phyloP scores from a whole-genome alignment of 805 yeast species.

The Wilhelminamyces savonicus region DNA sequence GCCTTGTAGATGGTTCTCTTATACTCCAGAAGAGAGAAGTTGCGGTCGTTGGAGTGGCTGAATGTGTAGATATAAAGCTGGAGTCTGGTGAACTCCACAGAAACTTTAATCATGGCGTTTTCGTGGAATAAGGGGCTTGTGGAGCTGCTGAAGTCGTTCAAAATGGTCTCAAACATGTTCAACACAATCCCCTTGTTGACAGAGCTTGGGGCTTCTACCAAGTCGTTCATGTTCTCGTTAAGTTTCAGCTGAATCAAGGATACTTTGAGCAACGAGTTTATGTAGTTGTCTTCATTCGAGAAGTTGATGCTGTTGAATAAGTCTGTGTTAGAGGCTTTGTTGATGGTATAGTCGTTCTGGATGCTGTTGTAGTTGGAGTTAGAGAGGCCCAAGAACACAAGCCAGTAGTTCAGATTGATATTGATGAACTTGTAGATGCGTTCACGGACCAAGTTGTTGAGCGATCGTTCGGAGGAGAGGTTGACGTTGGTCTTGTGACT shows the following conservation, averaged over 20 bases:
- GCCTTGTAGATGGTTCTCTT: conserved; percentile 20
- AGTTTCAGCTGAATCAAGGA: conserved; percentile 34
- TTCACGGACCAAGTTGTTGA: conserved; percentile 31
- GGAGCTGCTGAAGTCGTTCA: conserved; percentile 20
- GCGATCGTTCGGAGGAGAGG: conserved; percentile 19
- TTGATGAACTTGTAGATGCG: conserved; percentile 37
- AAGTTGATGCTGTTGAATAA: conserved; percentile 10
- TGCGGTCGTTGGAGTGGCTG: conserved; percentile 14
- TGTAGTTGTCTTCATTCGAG: conserved; percentile 11
- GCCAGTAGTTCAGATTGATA: conserved; percentile 39
- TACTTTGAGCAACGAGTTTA: conserved; percentile 18
- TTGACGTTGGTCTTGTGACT: conserved; percentile 24
- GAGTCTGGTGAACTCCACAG: conserved; percentile 30
- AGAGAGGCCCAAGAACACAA: conserved; percentile 33
- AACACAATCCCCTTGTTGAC: conserved; percentile 21
- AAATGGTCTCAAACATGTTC: conserved; percentile 37
- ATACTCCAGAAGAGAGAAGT: conserved; percentile 21
- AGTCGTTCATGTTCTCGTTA: conserved; percentile 31
- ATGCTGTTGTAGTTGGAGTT: conserved; percentile 16
- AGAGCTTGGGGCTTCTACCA: conserved; percentile 15
- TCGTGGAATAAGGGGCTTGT: conserved; percentile 10
- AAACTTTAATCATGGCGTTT: conserved; percentile 20
- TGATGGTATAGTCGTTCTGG: conserved; percentile 31
- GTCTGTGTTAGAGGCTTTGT: conserved; percentile 24
- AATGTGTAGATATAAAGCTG: conserved; percentile 33